A percentile compares a stretch with the other conserved stretches of the same genome.
Conservation (phyloP, 306 rosid genomes). For the Fagus crenata region DNA sequence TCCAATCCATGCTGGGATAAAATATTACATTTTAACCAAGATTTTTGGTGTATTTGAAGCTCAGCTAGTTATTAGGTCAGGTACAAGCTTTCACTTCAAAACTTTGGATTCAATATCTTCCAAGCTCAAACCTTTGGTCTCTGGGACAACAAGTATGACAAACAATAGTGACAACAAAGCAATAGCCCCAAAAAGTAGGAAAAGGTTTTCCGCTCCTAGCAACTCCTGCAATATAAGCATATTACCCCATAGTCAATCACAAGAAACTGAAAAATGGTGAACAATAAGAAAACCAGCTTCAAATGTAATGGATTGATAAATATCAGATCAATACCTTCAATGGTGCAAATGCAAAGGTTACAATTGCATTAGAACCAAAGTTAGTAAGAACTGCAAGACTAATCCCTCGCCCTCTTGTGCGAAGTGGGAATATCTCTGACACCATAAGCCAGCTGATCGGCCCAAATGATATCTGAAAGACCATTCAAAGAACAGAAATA, state of each 20-base stretch:
- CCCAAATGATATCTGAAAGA: conserved; percentile 90
- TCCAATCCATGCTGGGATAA: background rate
- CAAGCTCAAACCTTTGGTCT: conserved; percentile 94
- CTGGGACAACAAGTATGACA: conserved; percentile 60
- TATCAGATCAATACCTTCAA: conserved; percentile 52
- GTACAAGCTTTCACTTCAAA: conserved; percentile 50
- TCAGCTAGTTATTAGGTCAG: background rate
- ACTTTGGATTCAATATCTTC: conserved; percentile 91
- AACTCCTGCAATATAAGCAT: conserved; percentile 57
- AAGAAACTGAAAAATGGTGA: background rate
- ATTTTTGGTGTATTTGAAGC: conserved; percentile 1
- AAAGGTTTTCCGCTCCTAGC: conserved; percentile 93
- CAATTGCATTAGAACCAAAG: conserved; percentile 86
- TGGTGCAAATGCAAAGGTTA: conserved; percentile 89
- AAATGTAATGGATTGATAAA: conserved; percentile 14
- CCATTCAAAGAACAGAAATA: conserved; percentile 18
- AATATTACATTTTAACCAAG: background rate
- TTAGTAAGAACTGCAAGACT: conserved; percentile 95
- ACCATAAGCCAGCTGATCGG: conserved; percentile 99
- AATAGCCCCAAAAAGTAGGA: conserved; percentile 83
- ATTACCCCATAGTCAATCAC: conserved; percentile 6
- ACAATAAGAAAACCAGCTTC: conserved; percentile 9
- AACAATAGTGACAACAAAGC: conserved; percentile 73
- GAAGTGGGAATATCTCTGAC: conserved; percentile 87
- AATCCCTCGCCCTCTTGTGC: conserved; percentile 91